Evolutionary conservation across 2,329 filamentous ascomycete species (phyloP), one percentile per base, ranked within the genome.

Genomic region (Boeremia exigua): DNA sequence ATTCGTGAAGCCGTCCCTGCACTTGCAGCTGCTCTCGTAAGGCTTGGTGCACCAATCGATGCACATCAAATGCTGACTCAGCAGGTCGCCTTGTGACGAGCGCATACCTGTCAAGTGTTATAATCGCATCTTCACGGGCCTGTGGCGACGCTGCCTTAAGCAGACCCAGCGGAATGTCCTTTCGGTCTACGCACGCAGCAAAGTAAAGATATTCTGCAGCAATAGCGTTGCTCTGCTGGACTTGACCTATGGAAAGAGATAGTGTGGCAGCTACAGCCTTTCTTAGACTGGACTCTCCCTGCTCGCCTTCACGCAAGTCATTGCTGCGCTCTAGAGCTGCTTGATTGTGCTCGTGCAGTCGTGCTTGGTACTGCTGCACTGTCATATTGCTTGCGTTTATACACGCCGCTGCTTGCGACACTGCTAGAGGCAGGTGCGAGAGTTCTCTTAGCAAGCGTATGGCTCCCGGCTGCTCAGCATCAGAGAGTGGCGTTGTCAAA

Each of bases 171-270:
- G 43, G 48, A 7, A 67, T 62, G 34, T 63, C 60, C 44, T 65
- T 67, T 48, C 27, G 54, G 11, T 63, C 53, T 27, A 82, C 74
- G 19, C 65, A 76, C 1, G 75, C 75, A 14, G 78, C 70, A 44
- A 79, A 77, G 0, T 66, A 71, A 0, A 82, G 65, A 33, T 78
- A 53, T 0, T 73, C 51, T 32, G 73, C 74, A 1, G 78, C 78
- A 4, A 61, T 29, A 1, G 45, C 4, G 40, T 77, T 58, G 0
- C 75, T 19, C 25, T 17, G 7, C 4, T 42, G 42, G 37, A 66
- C 47, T 28, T 64, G 68, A 12, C 78, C 62, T 30, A 81, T 78
- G 0, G 79, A 79, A 14, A 81, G 67, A 1, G 77, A 58, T 65
- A 72, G 78, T 0, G 79, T 78, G 23, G 68, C 71, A 5, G 74